Percentiles rank a stretch among this genome's conserved stretches.
phyloP scores from a whole-genome alignment of 306 rosid species.

The Cucumis cinereus region DNA sequence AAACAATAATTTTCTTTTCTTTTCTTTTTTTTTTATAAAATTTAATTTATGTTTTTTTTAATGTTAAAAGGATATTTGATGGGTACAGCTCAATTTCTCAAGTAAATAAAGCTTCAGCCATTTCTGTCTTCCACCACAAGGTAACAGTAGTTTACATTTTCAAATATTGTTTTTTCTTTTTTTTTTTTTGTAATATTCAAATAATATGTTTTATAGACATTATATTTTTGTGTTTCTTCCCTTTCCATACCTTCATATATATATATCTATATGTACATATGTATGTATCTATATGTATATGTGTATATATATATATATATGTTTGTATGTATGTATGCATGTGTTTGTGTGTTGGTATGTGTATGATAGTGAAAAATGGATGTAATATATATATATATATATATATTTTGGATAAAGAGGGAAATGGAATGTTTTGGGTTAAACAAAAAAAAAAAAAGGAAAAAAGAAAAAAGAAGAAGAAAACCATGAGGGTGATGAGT shows the following conservation, averaged over 20 bases:
- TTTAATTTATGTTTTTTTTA: background rate
- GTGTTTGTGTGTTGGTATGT: too few relatives aligned
- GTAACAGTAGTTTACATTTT: background rate
- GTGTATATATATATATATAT: background rate
- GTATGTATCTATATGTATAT: too few relatives aligned
- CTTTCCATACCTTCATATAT: background rate
- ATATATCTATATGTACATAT: too few relatives aligned
- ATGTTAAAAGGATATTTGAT: constrained; percentile 1
- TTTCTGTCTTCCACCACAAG: constrained; percentile 2
- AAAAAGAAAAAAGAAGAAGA: too few relatives aligned
- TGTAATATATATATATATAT: too few relatives aligned
- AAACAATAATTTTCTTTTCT: too few relatives aligned
- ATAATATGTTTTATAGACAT: too few relatives aligned
- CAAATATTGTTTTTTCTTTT: background rate
- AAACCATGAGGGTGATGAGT: background rate
- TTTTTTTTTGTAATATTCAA: too few relatives aligned
- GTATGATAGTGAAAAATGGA: too few relatives aligned
- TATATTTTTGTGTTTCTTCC: background rate
- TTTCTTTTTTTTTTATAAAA: background rate
- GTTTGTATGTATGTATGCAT: too few relatives aligned
- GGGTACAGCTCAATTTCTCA: background rate
- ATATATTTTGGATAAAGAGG: background rate
- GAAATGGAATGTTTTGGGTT: background rate
- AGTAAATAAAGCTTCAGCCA: background rate
- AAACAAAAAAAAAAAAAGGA: too few relatives aligned